Percentiles rank a stretch among this genome's conserved stretches.
Conservation (phyloP, 2,329 filamentous ascomycete species). For the Cladorrhinum sp. region DNA sequence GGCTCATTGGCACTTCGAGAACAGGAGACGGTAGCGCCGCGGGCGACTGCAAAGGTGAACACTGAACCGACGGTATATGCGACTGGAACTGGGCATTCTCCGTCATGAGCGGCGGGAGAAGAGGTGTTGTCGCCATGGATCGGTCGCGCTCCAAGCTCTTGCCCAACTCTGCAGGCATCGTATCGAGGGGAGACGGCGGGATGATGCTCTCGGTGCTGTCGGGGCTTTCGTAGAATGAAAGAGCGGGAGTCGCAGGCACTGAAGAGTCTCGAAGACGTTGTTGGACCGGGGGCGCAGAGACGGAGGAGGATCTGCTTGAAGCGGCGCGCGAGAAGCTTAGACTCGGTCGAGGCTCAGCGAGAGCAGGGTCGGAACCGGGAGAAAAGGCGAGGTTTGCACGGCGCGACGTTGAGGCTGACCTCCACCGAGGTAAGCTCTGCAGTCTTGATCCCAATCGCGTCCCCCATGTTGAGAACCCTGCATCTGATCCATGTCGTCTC, state of each 20-base stretch:
- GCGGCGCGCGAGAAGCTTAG: constrained; percentile 61
- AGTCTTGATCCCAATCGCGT: constrained; percentile 64
- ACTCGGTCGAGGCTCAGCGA: constrained; percentile 68
- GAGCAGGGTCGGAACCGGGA: constrained; percentile 76
- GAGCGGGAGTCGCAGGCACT: constrained; percentile 59
- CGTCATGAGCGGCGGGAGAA: constrained; percentile 77
- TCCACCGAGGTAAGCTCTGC: constrained; percentile 51
- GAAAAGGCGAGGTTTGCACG: constrained; percentile 46
- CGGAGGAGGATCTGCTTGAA: constrained; percentile 76
- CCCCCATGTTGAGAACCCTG: constrained; percentile 59
- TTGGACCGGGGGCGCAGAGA: constrained; percentile 55
- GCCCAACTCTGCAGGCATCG: constrained; percentile 48
- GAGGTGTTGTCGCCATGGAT: constrained; percentile 70
- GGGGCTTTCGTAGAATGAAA: constrained; percentile 59
- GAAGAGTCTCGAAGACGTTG: constrained; percentile 50
- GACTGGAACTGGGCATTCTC: constrained; percentile 46
- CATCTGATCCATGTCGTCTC: constrained; percentile 58
- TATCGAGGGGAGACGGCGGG: constrained; percentile 46
- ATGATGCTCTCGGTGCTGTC: constrained; percentile 57
- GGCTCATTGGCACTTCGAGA: constrained; percentile 36
- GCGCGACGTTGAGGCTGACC: constrained; percentile 44
- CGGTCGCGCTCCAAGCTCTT: constrained; percentile 56
- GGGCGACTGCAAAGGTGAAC: constrained; percentile 85
- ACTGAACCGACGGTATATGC: constrained; percentile 51
- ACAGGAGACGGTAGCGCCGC: constrained; percentile 54